Conservation (phyloP, 768 basidiomycete genomes). For the Hygrocybe punicea region DNA sequence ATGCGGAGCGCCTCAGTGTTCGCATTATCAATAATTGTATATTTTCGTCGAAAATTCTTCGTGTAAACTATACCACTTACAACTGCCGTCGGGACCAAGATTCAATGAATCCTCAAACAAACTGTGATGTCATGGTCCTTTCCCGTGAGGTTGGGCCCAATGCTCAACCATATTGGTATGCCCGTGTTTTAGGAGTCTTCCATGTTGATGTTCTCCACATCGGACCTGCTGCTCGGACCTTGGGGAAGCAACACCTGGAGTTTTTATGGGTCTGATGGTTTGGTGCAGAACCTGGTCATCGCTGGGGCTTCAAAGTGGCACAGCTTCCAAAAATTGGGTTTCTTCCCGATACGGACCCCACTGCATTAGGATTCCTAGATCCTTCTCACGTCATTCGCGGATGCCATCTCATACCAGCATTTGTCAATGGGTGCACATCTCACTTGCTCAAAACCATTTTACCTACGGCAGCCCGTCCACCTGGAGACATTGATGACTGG, state of each 20-base stretch:
- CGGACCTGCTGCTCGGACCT: slow-evolving; percentile 9
- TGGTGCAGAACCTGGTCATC: slow-evolving; percentile 9
- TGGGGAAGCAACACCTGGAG: slow-evolving; percentile 14
- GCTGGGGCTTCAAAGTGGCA: slow-evolving; percentile 11
- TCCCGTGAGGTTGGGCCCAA: slow-evolving; percentile 18
- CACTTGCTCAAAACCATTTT: slow-evolving; percentile 1
- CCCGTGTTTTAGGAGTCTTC: slow-evolving; percentile 4
- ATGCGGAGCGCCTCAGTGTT: slow-evolving; percentile 17
- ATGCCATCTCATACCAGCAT: slow-evolving; percentile 44
- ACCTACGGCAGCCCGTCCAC: not conserved
- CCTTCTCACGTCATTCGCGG: slow-evolving; percentile 39
- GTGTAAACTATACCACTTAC: slow-evolving; percentile 45
- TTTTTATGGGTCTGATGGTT: slow-evolving; percentile 14
- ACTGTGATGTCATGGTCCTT: slow-evolving; percentile 37
- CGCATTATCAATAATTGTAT: slow-evolving; percentile 24
- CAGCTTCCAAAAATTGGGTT: slow-evolving; percentile 36
- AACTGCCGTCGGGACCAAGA: slow-evolving; percentile 43
- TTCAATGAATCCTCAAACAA: slow-evolving; percentile 35
- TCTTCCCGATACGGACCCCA: slow-evolving; percentile 23
- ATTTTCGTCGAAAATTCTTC: slow-evolving; percentile 30
- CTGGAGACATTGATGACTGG: slow-evolving; percentile 27
- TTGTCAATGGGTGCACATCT: slow-evolving; percentile 18
- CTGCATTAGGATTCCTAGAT: slow-evolving; percentile 48
- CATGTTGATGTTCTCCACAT: slow-evolving; percentile 5
- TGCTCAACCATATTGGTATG: slow-evolving; percentile 19